Base-by-base conservation (phyloP, 2,329 filamentous ascomycete species). In the Nakataea oryzae region DNA sequence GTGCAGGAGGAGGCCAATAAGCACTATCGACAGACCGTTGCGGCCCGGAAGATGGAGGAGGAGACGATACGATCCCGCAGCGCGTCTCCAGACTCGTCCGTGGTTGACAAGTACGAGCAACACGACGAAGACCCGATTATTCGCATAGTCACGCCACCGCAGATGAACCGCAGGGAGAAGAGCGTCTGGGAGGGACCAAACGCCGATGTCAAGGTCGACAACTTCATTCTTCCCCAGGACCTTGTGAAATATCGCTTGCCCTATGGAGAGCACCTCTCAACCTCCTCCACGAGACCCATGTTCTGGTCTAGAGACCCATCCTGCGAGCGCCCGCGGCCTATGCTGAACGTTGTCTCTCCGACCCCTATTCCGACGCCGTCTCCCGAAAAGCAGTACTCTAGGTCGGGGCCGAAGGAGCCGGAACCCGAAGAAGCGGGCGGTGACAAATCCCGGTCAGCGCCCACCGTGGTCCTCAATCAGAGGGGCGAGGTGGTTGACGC, bases 151-250 rank as follows among this genome's bases (percentile, higher is more conserved):
- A 81, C 82, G 2, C 83, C 84, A 13, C 83, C 83, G 26, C 77
- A 78, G 63, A 79, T 80, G 75, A 75, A 79, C 62, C 72, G 75
- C 12, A 54, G 56, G n/a, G 76, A 77, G 54, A 80, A 80, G 71
- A 79, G 76, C 62, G 78, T 72, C 11, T 88, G 82, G 62, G 82
- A 81, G 65, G 81, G 73, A 9, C 85, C 85, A 2, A 77, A 88
- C 67, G 85, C 85, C n/a, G 85, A 88, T 69, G 84, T 87, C 61
- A 76, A 75, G 60, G 81, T 86, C 63, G 85, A 87, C 69, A 81
- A 86, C 66, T 73, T 81, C 64, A 78, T 87, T 64, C 75, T 78
- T 61, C 85, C 85, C 6, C 70, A 71, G 54, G 81, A 86, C 32
- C 71, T 84, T 50, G 65, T 62, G 57, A 70, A 62, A 60, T 78